A percentile compares a stretch with the other conserved stretches of the same genome.
Evolutionary conservation across 2,329 filamentous ascomycete genomes (phyloP).

Genomic region (Apiospora saccharicola): DNA sequence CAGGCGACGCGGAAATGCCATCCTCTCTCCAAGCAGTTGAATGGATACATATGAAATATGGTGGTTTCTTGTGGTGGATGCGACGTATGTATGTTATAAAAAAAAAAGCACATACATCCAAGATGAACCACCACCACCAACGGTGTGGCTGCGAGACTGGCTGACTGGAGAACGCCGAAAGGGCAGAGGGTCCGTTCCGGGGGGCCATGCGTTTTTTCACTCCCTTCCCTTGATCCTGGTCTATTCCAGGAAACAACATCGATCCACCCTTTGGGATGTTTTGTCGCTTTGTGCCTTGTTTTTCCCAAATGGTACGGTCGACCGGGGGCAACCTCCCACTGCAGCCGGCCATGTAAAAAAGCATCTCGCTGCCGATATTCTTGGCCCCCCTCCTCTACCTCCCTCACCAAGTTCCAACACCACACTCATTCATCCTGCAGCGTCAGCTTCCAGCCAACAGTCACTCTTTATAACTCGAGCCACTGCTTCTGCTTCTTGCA

Average conservation of each 20-base stretch:
- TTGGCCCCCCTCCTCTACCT: neutral
- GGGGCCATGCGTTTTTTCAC: slow-evolving; percentile 19
- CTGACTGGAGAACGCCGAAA: neutral
- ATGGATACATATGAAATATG: neutral
- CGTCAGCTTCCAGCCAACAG: slow-evolving; percentile 10
- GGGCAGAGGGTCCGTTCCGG: slow-evolving; percentile 11
- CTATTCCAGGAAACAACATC: slow-evolving; percentile 6
- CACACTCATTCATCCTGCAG: slow-evolving; percentile 9
- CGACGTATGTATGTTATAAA: neutral
- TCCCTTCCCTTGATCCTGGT: slow-evolving; percentile 6
- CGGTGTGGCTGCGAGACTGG: slow-evolving; percentile 11
- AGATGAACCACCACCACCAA: slow-evolving; percentile 5
- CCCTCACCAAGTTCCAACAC: slow-evolving; percentile 16
- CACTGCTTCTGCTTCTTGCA: slow-evolving; percentile 1
- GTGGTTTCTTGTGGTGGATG: neutral
- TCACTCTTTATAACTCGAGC: slow-evolving; percentile 2
- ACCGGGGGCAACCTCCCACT: neutral
- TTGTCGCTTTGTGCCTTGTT: slow-evolving; percentile 13
- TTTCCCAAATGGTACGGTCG: neutral
- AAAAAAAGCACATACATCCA: neutral
- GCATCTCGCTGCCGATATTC: slow-evolving; percentile 10
- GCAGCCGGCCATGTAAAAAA: slow-evolving; percentile 1
- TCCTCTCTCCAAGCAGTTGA: neutral
- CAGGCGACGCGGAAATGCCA: neutral
- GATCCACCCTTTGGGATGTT: slow-evolving; percentile 13